Evolutionary conservation across 2,329 filamentous ascomycete genomes (phyloP), one percentile per base, ranked within the genome.

Genomic region (Exophiala oligosperma): DNA sequence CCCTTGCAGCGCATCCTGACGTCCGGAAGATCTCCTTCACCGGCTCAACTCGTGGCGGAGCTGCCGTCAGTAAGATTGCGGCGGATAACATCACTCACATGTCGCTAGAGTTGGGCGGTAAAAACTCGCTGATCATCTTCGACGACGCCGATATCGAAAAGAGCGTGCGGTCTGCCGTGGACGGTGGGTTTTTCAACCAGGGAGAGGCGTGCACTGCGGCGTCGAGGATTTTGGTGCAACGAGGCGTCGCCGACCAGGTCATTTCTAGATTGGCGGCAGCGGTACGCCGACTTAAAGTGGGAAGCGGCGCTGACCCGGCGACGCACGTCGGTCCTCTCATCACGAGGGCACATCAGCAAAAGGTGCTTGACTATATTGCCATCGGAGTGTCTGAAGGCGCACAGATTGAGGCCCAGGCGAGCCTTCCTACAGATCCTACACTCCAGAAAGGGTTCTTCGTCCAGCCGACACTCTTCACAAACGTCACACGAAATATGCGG

Each of bases 31-130:
- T 92, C 52, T 89, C 87, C 54, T 93, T 93, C 66, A 93, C 90
- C 0, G 90, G 90, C n/a, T 89, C 84, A 68, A 90, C 89, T 0
- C 73, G 77, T 0, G 83, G 91, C 0, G 90, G 90, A 3, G 82
- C 84, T 38, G 85, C 91, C 68, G 84, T 95, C 56, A 88, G 84
- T 8, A 77, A 80, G 17, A 79, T 84, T 7, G 89, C 89, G 0
- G 91, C 88, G 23, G 83, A 88, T 69, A 76, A 88, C 65, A 78
- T 94, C 41, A 96, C 95, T 77, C 91, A 90, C 0, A 81, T 90
- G 1, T 77, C 94, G 1, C 80, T 95, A 66, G 91, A 96, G 72
- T 78, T 96, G 1, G 91, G 91, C 2, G 91, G 91, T 41, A 96
- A 95, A 72, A 87, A 89, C 0, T 84, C 85, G 0, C 86, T 89